phyloP scores from a whole-genome alignment of 345 rosid genomes.

The Angophora floribunda region DNA sequence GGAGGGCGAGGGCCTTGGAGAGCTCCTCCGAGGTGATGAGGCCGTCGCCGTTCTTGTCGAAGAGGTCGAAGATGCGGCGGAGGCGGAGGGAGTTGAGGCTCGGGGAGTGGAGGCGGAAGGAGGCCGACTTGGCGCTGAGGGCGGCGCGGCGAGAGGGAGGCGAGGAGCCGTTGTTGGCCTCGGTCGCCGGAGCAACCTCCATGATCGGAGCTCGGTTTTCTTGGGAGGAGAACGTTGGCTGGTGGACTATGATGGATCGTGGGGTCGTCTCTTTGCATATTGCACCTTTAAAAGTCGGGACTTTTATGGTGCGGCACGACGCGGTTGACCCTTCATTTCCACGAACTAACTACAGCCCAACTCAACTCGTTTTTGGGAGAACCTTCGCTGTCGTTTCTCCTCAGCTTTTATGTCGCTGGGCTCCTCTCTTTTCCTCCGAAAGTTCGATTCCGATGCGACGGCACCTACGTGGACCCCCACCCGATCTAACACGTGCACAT shows the following conservation, averaged over 20 bases:
- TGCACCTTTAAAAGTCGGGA: rapidly evolving
- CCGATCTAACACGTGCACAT: neutral
- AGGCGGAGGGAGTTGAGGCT: conserved; percentile 67
- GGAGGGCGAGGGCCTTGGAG: conserved; percentile 47
- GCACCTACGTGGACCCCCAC: neutral
- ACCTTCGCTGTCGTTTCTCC: neutral
- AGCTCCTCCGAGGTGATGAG: conserved; percentile 60
- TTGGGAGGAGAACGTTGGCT: neutral
- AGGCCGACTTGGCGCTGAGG: conserved; percentile 4
- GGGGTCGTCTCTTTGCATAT: neutral
- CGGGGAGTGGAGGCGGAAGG: conserved; percentile 51
- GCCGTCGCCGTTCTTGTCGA: conserved; percentile 78
- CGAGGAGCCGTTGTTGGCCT: neutral
- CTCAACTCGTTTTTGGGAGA: neutral
- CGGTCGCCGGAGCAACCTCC: neutral
- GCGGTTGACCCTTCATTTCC: neutral
- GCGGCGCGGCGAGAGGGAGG: neutral
- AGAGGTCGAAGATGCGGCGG: conserved; percentile 65
- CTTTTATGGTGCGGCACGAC: neutral
- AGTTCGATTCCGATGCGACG: neutral
- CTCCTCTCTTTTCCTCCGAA: neutral
- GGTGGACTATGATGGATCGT: neutral
- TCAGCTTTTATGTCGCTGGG: neutral
- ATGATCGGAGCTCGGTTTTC: neutral
- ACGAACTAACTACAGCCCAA: too few species aligned